Conservation (phyloP, 352 stramenopile species). For the Phytophthora hibernalis region DNA sequence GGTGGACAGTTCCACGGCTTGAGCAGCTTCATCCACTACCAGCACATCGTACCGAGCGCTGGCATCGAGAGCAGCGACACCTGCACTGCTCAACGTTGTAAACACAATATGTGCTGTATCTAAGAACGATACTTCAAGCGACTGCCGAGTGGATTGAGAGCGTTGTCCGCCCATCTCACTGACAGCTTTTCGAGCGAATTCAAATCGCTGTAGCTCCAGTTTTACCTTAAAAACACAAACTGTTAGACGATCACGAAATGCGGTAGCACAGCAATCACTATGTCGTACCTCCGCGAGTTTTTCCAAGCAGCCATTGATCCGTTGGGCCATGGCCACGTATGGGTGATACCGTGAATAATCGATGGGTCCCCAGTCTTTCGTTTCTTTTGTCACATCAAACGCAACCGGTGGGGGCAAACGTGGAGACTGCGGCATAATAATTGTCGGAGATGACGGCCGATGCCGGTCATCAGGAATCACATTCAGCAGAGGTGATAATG, state of each 20-base stretch:
- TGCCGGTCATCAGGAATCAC: slow-evolving; percentile 17
- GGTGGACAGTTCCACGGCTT: slow-evolving; percentile 87
- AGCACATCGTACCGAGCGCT: slow-evolving; percentile 83
- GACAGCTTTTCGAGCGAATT: slow-evolving; percentile 73
- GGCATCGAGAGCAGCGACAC: slow-evolving; percentile 80
- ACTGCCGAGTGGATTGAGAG: slow-evolving; percentile 74
- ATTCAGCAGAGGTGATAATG: slow-evolving; percentile 30
- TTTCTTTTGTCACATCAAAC: slow-evolving; percentile 16
- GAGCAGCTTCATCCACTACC: slow-evolving; percentile 88
- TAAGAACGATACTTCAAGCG: slow-evolving; percentile 85
- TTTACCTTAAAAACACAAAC: slow-evolving; percentile 54
- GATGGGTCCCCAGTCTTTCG: slow-evolving; percentile 44
- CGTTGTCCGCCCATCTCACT: slow-evolving; percentile 69
- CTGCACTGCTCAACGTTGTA: slow-evolving; percentile 91
- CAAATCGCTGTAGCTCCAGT: slow-evolving; percentile 85
- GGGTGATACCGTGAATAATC: slow-evolving; percentile 77
- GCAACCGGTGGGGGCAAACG: slow-evolving; percentile 30
- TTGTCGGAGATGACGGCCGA: slow-evolving; percentile 46
- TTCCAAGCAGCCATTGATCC: slow-evolving; percentile 85
- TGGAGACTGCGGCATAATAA: slow-evolving; percentile 48
- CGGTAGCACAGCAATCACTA: neutral
- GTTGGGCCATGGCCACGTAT: slow-evolving; percentile 76
- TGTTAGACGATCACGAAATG: slow-evolving; percentile 10
- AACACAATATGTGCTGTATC: slow-evolving; percentile 94
- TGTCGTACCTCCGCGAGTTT: slow-evolving; percentile 67